Percentiles rank a stretch among this genome's conserved stretches.
These are phyloP conservation scores for Aspergillus viridinutans DNA, from an alignment of 2,329 filamentous ascomycete species.

Conservation along the genomic window DNA sequence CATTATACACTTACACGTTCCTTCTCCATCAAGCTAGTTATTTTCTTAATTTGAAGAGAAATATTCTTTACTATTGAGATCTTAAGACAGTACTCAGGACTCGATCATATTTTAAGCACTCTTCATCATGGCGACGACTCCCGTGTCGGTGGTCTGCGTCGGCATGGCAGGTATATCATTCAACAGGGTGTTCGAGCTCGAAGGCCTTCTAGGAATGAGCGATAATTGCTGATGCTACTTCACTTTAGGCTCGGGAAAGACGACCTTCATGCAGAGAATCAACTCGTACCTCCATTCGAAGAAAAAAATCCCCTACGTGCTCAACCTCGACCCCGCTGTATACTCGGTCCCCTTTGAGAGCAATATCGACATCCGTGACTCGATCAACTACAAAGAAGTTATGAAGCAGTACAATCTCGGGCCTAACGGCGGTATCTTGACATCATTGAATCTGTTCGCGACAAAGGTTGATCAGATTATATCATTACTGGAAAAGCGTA, in stretches of 20 bases:
- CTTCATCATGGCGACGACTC: constrained; percentile 48
- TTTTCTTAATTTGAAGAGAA: neutral
- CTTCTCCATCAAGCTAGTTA: neutral
- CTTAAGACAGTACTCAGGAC: neutral
- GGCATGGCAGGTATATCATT: constrained; percentile 80
- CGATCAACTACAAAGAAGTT: constrained; percentile 98
- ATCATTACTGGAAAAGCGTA: constrained; percentile 81
- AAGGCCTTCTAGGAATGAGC: constrained; percentile 5
- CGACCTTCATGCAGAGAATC: constrained; percentile 99
- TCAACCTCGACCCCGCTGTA: constrained; percentile 96
- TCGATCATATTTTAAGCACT: neutral
- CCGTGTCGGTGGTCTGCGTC: constrained; percentile 83
- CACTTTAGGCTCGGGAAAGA: constrained; percentile 79
- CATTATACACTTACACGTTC: constrained; percentile 2
- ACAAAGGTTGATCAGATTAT: constrained; percentile 98
- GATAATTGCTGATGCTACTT: neutral
- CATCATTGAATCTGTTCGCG: constrained; percentile 90
- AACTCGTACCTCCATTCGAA: constrained; percentile 85
- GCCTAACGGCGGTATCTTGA: constrained; percentile 94
- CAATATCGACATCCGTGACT: constrained; percentile 98
- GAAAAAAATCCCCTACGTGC: constrained; percentile 80
- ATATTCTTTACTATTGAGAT: neutral
- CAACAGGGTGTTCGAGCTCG: neutral
- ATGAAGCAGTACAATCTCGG: constrained; percentile 99
- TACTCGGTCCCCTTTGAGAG: constrained; percentile 88